Conservation (phyloP, 805 yeast species). For the Ogataea naganishii region DNA sequence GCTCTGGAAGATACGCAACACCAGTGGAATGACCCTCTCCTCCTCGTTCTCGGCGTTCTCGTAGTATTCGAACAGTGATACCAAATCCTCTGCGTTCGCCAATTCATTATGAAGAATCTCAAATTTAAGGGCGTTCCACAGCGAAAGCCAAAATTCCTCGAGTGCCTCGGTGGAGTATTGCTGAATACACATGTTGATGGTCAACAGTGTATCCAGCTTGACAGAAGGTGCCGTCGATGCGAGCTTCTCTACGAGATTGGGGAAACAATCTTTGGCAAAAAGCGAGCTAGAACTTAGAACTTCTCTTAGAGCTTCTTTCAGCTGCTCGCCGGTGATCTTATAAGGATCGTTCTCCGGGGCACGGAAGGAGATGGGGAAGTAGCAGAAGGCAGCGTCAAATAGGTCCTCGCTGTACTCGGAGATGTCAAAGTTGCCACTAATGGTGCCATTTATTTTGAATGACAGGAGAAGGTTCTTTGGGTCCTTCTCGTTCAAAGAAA, state of each 20-base stretch:
- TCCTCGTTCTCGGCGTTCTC: constrained; percentile 23
- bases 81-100: constrained; percentile 19
- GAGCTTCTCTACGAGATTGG: constrained; percentile 71
- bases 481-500: constrained; percentile 88
- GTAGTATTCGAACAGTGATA: constrained; percentile 19
- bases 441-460: constrained; percentile 42
- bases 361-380: constrained; percentile 91
- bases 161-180: constrained; percentile 42
- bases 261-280: constrained; percentile 67
- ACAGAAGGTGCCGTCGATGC: constrained; percentile 67
- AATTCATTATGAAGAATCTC: constrained; percentile 77
- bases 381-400: constrained; percentile 87
- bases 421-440: constrained; percentile 36
- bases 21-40: constrained; percentile 27
- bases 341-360: constrained; percentile 91
- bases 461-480: constrained; percentile 78
- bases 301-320: constrained; percentile 51
- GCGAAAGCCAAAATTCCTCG: constrained; percentile 53
- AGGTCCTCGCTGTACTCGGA: constrained; percentile 48
- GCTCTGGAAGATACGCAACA: constrained; percentile 34
- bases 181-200: constrained; percentile 49
- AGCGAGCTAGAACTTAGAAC: constrained; percentile 54
- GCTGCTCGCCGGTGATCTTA: constrained; percentile 64
- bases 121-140: constrained; percentile 86
- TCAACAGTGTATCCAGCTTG: constrained; percentile 62